Evolutionary conservation across 1,284 basidiomycete genomes (phyloP).

Genomic region (Melanopsichium pennsylvanicum): DNA sequence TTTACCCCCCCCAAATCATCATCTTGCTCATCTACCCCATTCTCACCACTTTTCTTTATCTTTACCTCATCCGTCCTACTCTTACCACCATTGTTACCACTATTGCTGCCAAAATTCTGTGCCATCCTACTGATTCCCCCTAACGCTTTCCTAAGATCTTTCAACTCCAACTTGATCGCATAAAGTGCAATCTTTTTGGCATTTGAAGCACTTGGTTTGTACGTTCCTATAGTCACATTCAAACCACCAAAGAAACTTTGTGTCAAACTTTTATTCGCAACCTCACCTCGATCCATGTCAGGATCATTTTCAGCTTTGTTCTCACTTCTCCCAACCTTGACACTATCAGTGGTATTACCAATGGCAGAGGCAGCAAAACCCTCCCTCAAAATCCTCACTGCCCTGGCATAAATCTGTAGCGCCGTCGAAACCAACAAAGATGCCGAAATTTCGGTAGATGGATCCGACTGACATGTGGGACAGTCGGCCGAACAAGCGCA

Average conservation of each 20-base stretch:
- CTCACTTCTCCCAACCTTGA: neutral
- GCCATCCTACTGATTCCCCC: constrained; percentile 54
- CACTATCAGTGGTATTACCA: neutral
- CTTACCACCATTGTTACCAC: neutral
- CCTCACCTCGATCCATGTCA: neutral
- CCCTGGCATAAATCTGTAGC: constrained; percentile 64
- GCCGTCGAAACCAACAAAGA: constrained; percentile 59
- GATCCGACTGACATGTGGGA: constrained; percentile 60
- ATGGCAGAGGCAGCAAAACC: constrained; percentile 40
- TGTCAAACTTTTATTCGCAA: too few species aligned
- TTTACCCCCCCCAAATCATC: too few species aligned
- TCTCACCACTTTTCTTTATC: neutral
- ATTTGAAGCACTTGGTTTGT: constrained; percentile 49
- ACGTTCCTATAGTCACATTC: constrained; percentile 61
- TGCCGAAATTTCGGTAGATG: constrained; percentile 52
- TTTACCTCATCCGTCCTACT: neutral
- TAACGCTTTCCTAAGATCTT: constrained; percentile 58
- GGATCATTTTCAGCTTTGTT: neutral
- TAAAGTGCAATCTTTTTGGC: constrained; percentile 62
- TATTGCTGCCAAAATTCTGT: constrained; percentile 13
- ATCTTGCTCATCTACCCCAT: too few species aligned
- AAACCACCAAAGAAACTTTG: constrained; percentile 30
- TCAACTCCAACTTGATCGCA: constrained; percentile 63
- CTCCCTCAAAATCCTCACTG: constrained; percentile 57
- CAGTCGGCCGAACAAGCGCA: constrained; percentile 63